Evolutionary conservation across 2,329 filamentous ascomycete species (phyloP).

Genomic region (Periconia sp.): DNA sequence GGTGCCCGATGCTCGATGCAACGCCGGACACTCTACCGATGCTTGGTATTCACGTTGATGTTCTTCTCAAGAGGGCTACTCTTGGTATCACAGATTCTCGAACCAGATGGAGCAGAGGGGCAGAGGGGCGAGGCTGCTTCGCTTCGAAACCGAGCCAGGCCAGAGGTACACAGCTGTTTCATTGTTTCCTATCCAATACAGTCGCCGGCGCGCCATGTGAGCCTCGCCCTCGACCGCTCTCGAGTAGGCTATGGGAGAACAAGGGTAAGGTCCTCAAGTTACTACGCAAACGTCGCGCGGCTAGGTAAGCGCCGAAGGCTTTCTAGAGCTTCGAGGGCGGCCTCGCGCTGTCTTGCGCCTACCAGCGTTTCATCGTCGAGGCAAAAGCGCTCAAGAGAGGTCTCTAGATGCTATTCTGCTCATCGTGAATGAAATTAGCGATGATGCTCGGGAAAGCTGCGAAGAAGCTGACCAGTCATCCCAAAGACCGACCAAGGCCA

Average conservation of each 20-base stretch:
- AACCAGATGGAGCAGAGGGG: conserved; percentile 8
- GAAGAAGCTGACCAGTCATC: conserved; percentile 19
- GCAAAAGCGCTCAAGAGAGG: conserved; percentile 10
- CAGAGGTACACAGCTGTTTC: conserved; percentile 11
- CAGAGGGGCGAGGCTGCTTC: conserved; percentile 19
- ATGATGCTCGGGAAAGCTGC: conserved; percentile 12
- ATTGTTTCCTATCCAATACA: conserved; percentile 13
- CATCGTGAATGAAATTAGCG: conserved; percentile 24
- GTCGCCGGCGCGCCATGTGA: conserved; percentile 13
- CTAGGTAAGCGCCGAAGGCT: conserved; percentile 30
- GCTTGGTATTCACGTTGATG: too few species aligned
- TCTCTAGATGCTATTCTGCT: conserved; percentile 10
- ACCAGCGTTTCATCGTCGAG: conserved; percentile 9
- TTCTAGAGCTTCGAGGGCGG: conserved; percentile 18
- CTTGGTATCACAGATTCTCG: conserved; percentile 14
- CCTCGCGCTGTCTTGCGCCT: conserved; percentile 17
- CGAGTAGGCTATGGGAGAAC: conserved; percentile 2
- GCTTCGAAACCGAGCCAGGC: conserved; percentile 17
- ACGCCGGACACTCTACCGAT: too few species aligned
- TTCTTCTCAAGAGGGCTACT: too few species aligned
- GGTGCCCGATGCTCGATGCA: too few species aligned
- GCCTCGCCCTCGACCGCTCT: too few species aligned
- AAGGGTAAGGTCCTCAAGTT: conserved; percentile 33
- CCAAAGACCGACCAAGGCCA: neutral
- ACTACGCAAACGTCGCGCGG: conserved; percentile 31